phyloP scores from a whole-genome alignment of 2,329 filamentous ascomycete genomes.

The Colletotrichum paranaense region DNA sequence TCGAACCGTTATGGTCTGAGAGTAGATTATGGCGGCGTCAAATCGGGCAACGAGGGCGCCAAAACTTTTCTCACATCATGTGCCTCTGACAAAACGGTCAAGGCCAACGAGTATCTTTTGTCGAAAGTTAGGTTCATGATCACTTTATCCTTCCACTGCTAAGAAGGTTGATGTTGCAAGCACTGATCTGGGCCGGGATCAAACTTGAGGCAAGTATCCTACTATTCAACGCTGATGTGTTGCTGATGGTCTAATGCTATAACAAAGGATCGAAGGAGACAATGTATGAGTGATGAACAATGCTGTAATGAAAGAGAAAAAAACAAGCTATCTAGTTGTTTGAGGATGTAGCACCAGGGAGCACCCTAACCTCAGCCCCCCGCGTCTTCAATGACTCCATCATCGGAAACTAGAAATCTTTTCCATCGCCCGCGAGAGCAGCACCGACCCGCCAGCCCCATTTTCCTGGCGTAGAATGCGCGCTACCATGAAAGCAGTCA shows the following conservation, averaged over 20 bases:
- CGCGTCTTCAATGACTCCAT: neutral
- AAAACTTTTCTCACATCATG: no score
- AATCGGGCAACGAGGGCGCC: no score
- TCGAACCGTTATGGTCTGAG: neutral
- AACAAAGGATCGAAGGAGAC: neutral
- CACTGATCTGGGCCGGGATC: no score
- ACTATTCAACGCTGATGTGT: neutral
- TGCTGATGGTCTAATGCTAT: neutral
- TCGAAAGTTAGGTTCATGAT: no score
- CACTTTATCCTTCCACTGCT: no score
- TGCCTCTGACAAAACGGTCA: no score
- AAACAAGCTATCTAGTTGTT: neutral
- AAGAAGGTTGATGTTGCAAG: no score
- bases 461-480: constrained; percentile 1
- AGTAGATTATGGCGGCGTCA: neutral
- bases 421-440: constrained; percentile 9
- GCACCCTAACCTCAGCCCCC: neutral
- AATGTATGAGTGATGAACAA: neutral
- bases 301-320: neutral
- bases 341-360: neutral
- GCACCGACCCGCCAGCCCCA: neutral
- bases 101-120: no score
- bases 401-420: constrained; percentile 5
- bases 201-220: no score
- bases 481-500: constrained; percentile 14